These are phyloP conservation scores for Vigna hirtella DNA, from an alignment of 306 rosid genomes.

Conservation along the genomic window DNA sequence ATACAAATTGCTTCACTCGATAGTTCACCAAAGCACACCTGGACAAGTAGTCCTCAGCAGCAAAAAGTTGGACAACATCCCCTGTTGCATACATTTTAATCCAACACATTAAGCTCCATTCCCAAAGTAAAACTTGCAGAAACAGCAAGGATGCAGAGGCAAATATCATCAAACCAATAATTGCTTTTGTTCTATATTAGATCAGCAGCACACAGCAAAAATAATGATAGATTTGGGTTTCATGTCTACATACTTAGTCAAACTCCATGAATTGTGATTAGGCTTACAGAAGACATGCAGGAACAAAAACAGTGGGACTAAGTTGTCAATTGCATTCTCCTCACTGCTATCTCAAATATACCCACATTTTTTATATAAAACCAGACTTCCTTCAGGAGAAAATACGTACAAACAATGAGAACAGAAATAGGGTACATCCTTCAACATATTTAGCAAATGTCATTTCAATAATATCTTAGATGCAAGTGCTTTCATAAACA, in stretches of 20 bases:
- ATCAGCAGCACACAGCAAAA: conserved; percentile 18
- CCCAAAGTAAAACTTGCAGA: conserved; percentile 30
- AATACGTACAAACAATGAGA: not conserved
- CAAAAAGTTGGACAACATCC: conserved; percentile 66
- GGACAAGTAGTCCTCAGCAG: conserved; percentile 73
- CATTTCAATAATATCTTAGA: not conserved
- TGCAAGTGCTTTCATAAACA: not conserved
- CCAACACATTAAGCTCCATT: conserved; percentile 15
- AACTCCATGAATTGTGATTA: not conserved
- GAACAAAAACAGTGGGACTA: not conserved
- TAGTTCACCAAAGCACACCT: conserved; percentile 71
- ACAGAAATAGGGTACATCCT: not conserved
- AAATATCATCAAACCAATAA: conserved; percentile 32
- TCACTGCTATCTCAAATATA: not conserved
- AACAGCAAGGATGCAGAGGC: conserved; percentile 31
- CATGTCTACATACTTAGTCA: conserved; percentile 12
- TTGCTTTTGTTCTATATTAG: conserved; percentile 21
- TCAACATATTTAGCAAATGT: conserved; percentile 12
- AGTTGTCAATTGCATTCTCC: conserved; percentile 3
- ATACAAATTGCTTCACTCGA: conserved; percentile 79
- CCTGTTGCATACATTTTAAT: conserved; percentile 64
- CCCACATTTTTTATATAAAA: conserved; percentile 7
- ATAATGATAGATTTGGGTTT: not conserved
- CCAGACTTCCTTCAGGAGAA: not conserved
- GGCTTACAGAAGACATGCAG: conserved; percentile 1